Evolutionary conservation across 2,329 filamentous ascomycete genomes (phyloP).

Genomic region (Raffaelea arxii): DNA sequence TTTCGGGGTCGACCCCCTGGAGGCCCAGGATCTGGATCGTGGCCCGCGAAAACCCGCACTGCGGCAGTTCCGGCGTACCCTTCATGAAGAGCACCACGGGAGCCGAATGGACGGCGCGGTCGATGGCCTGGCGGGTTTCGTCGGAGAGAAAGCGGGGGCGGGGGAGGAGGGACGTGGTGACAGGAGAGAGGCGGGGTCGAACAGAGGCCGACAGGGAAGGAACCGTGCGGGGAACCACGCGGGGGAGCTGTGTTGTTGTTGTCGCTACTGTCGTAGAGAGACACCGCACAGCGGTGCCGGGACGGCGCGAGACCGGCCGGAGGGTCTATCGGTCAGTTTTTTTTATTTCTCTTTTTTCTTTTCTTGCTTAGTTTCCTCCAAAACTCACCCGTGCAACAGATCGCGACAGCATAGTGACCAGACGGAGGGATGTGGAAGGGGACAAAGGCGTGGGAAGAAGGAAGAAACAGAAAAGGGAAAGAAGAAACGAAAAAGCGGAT

Average conservation of each 20-base stretch:
- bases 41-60: conserved; percentile 84
- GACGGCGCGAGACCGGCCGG: conserved; percentile 5
- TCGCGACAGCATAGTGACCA: conserved; percentile 11
- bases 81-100: conserved; percentile 97
- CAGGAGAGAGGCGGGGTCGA: conserved; percentile 2
- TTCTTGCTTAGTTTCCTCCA: no score
- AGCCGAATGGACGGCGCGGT: conserved; percentile 77
- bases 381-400: conserved; percentile 7
- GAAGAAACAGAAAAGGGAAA: not conserved
- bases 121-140: conserved; percentile 72
- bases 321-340: conserved; percentile 1
- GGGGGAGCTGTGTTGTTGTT: not conserved
- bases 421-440: not conserved
- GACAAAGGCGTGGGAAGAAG: not conserved
- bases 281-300: not conserved
- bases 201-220: not conserved
- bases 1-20: conserved; percentile 88
- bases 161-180: not conserved
- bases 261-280: not conserved
- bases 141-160: conserved; percentile 49
- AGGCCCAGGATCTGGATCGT: conserved; percentile 90
- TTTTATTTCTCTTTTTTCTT: no score
- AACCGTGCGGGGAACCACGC: not conserved
- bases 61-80: conserved; percentile 71
- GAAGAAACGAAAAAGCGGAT: not conserved